Evolutionary conservation across 352 stramenopile species (phyloP).

Genomic region (Pythium phragmiticola): DNA sequence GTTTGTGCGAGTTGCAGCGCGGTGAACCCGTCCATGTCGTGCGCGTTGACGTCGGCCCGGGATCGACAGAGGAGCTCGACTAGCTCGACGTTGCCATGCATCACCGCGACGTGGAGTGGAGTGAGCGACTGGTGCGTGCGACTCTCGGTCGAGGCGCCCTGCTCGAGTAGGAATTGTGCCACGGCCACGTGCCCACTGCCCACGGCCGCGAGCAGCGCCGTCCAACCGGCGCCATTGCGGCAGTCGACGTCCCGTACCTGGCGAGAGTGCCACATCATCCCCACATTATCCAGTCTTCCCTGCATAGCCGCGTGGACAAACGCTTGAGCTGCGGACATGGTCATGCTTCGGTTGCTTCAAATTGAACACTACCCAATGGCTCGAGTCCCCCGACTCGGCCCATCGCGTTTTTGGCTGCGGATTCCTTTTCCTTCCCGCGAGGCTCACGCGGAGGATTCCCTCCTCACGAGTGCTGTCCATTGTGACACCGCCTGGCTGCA

Average conservation of each 20-base stretch:
- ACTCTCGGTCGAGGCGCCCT: background rate
- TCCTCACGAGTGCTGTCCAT: no score
- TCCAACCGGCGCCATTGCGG: background rate
- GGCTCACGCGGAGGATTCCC: no score
- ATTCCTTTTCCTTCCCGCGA: no score
- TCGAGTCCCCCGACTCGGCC: no score
- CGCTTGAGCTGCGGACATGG: background rate
- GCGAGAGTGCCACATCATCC: background rate
- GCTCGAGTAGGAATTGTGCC: background rate
- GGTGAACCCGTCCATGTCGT: no score
- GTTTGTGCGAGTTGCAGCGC: no score
- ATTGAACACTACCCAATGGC: no score
- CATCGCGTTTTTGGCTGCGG: no score
- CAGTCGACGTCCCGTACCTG: background rate
- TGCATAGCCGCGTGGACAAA: background rate
- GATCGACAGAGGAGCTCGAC: background rate
- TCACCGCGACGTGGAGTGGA: background rate
- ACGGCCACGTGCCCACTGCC: background rate
- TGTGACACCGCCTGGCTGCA: no score
- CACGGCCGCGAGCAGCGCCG: conserved; percentile 1
- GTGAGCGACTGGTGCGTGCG: background rate
- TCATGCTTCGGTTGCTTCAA: background rate
- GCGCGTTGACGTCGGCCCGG: background rate
- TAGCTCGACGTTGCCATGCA: background rate
- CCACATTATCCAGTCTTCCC: background rate